A percentile compares a stretch with the other conserved stretches of the same genome.
Evolutionary conservation across 2,329 filamentous ascomycete species (phyloP).

Genomic region (Nothopassalora personata): DNA sequence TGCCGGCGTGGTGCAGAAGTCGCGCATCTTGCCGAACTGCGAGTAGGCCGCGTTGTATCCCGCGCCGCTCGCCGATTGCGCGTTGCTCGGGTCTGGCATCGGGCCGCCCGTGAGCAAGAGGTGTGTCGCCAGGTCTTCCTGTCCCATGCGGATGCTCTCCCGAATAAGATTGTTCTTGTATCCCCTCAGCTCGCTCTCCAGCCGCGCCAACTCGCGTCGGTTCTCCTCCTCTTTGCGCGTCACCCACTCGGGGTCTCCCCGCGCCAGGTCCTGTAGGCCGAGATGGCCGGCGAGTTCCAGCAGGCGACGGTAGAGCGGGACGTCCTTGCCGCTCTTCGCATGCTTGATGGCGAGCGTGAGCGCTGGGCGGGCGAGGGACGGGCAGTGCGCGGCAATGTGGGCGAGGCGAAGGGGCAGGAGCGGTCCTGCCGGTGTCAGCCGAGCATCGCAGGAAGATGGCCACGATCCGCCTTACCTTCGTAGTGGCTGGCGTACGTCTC

Average conservation of each 20-base stretch:
- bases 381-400: conserved; percentile 73
- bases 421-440: conserved; percentile 52
- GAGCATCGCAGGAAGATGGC: neutral
- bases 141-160: conserved; percentile 88
- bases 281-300: conserved; percentile 64
- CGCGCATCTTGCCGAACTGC: conserved; percentile 79
- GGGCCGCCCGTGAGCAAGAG: conserved; percentile 66
- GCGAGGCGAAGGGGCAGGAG: conserved; percentile 76
- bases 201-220: conserved; percentile 62
- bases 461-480: conserved; percentile 50
- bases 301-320: conserved; percentile 64
- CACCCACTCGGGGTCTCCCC: conserved; percentile 69
- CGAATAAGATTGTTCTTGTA: conserved; percentile 98
- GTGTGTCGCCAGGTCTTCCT: conserved; percentile 85
- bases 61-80: conserved; percentile 13
- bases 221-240: conserved; percentile 61
- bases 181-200: conserved; percentile 79
- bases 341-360: conserved; percentile 71
- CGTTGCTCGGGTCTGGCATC: conserved; percentile 21
- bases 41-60: conserved; percentile 68
- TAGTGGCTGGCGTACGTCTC: conserved; percentile 90
- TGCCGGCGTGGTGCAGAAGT: conserved; percentile 76
- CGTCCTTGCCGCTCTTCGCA: conserved; percentile 70
- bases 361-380: conserved; percentile 71
- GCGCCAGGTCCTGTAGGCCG: conserved; percentile 60